These are phyloP conservation scores for Gynostemma pentaphyllum DNA, from an alignment of 306 rosid genomes.

Conservation along the genomic window DNA sequence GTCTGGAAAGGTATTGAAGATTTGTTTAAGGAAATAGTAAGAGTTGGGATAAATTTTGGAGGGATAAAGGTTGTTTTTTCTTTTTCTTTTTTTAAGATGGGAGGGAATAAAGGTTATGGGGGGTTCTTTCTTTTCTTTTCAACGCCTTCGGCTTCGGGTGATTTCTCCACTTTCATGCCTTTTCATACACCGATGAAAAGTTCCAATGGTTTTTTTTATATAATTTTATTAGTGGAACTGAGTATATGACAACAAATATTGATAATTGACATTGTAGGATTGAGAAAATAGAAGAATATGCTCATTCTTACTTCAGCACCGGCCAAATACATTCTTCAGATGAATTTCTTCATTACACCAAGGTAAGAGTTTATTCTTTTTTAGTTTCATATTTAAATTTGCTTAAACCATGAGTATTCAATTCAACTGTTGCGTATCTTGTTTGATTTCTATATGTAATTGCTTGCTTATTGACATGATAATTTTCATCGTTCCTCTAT, in stretches of 20 bases:
- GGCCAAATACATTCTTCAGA: slow-evolving; percentile 57
- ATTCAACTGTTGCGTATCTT: background rate
- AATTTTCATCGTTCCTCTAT: background rate
- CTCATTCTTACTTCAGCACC: slow-evolving; percentile 65
- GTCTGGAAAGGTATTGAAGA: no score
- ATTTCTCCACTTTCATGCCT: no score
- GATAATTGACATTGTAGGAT: slow-evolving; percentile 35
- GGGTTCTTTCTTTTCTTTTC: no score
- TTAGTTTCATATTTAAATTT: background rate
- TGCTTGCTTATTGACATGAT: background rate
- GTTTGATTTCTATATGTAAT: background rate
- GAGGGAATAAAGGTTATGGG: no score
- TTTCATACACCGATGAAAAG: no score
- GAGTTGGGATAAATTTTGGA: no score
- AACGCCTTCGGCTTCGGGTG: no score
- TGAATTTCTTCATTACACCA: slow-evolving; percentile 30
- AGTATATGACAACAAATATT: background rate
- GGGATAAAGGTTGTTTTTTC: no score
- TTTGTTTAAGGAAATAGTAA: no score
- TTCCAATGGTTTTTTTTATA: no score
- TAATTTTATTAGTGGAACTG: no score
- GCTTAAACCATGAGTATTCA: background rate
- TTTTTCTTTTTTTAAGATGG: no score
- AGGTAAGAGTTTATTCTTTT: slow-evolving; percentile 30
- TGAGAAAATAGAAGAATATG: slow-evolving; percentile 72